Evolutionary conservation across 495 filamentous ascomycete genomes (phyloP).

Genomic region (Talaromyces wortmannii): DNA sequence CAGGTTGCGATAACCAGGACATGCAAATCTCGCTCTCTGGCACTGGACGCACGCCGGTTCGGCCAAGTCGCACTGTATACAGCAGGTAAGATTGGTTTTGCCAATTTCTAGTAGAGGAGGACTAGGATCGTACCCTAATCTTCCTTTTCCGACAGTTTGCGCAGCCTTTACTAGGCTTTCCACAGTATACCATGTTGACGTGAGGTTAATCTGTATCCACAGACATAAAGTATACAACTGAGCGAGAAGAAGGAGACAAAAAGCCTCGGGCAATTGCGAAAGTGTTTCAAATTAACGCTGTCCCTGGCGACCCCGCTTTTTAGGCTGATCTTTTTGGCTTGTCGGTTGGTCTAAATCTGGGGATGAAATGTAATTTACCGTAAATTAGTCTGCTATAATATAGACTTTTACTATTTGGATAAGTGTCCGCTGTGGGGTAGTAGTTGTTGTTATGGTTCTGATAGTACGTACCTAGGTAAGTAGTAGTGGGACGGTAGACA

Average conservation of each 20-base stretch:
- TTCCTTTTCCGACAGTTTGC: conserved; percentile 63
- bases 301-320: neutral
- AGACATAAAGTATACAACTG: neutral
- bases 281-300: neutral
- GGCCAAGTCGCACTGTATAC: neutral
- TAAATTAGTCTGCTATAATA: too few species aligned
- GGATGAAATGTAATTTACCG: too few species aligned
- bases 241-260: neutral
- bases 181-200: conserved; percentile 59
- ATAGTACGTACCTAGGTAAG: neutral
- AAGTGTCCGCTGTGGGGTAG: too few species aligned
- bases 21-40: conserved; percentile 53
- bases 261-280: neutral
- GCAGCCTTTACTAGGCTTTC: conserved; percentile 66
- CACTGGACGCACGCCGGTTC: conserved; percentile 60
- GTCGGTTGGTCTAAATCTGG: too few species aligned
- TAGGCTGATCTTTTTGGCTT: too few species aligned
- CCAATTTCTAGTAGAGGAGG: neutral
- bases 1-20: conserved; percentile 63
- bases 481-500: neutral
- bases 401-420: too few species aligned
- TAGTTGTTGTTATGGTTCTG: neutral
- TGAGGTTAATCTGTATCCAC: conserved; percentile 31
- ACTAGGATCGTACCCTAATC: conserved; percentile 30
- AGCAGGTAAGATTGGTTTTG: neutral